Evolutionary conservation across 2,329 filamentous ascomycete species (phyloP), one percentile per base, ranked within the genome.

Genomic region (Tolypocladium paradoxum): DNA sequence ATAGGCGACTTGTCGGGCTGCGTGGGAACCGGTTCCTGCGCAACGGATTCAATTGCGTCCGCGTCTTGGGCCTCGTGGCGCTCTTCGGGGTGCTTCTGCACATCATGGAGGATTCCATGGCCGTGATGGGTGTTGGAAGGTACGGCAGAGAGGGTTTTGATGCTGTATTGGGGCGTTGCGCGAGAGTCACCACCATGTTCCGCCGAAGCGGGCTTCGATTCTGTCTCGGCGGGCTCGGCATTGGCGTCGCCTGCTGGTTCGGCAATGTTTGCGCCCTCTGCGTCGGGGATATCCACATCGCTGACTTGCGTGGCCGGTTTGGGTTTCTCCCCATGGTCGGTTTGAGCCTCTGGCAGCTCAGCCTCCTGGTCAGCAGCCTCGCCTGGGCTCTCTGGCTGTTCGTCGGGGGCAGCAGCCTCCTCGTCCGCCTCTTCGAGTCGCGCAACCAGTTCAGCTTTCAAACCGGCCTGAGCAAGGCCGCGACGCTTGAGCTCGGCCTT

Each of bases 401-500:
- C 49, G 38, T 54, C 48, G 52, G 58, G 49, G 53, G 57, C 46
- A 54, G 53, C 53, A 20, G 51, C 47, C 38, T 57, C 47, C 27
- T 56, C 53, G 50, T 64, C 64, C 29, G 60, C 58, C n/a, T 56
- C 62, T 48, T 74, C 64, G 47, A 92, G 70, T 55, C 85, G 81
- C 55, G 84, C 78, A 53, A 91, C 76, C 48, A 90, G 78, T 55
- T 86, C 87, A 27, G 83, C 77, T 65, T 90, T 88, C 51, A 90
- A 76, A 9, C 88, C 88, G 27, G 80, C 79, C 56, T 83, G 79
- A 6, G 82, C 73, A 38, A 91, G 78, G n/a, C 83, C 83, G 57
- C 87, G 81, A 54, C 75, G 76, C 70, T 88, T 90, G 43, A 91
- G 76, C 73, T 90, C 86, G 24, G 81, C 81, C 68, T 85, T 87